Evolutionary conservation across 208 protist genomes (phyloP), one percentile per base, ranked within the genome.

Genomic region (Trypanosoma rangeli): DNA sequence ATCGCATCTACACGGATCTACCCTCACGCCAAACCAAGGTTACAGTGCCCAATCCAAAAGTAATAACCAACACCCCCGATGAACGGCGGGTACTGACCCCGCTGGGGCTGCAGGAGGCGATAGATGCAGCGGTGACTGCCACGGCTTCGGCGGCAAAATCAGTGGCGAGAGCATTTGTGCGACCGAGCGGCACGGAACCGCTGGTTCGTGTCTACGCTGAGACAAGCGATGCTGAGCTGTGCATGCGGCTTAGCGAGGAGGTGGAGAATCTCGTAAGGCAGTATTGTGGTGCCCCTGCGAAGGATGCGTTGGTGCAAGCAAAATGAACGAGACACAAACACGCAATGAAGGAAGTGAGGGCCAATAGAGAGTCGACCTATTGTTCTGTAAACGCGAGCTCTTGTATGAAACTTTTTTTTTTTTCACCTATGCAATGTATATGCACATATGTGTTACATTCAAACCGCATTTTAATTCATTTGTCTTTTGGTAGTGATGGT

Each of bases 131-230:
- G 24, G 93, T 98, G 18, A 39, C 66, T 7, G 46, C 74, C 24
- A 57, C 69, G 60, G 3, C 13, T 10, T 50, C 46, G 15, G 53
- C 66, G 15, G 55, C 42, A 22, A 13, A 18, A 33, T 31, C 13
- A 3, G 44, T 52, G 16, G 83, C 84, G 3, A 82, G 92, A 3
- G 76, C 87, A 0, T 98, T 98, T 86, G 94, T 97, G 22, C 78
- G 97, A 3, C 95, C 96, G 0, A 97, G 92, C 42, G 97, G 97
- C 16, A 99, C 97, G 3, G 97, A 99, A 68, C 89, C 97, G 5
- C 84, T 98, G 62, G 94, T 98, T 18, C 80, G 94, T 24, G 83
- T 97, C 15, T 97, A 98, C 72, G 85, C 89, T 0, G 95, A 97
- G 52, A 78, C 86, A 7, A 64, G 69, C 33, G 75, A 31, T 39